Evolutionary conservation across 2,329 filamentous ascomycete species (phyloP).

Genomic region (Chaetomium strumarium): DNA sequence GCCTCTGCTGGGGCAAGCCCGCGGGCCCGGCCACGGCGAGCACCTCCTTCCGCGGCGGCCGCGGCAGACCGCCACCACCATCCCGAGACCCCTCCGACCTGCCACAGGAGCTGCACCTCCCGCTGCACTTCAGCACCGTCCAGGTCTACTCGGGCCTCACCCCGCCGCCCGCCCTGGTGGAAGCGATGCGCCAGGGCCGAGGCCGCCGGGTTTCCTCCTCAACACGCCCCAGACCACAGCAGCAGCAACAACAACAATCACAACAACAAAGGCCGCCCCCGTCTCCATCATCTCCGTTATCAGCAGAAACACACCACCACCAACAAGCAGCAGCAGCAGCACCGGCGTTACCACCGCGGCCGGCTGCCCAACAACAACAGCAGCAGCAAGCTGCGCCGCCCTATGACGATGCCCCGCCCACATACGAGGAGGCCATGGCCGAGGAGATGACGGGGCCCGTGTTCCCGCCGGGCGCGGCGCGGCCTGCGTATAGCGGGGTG

Average conservation of each 20-base stretch:
- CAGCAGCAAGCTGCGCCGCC: slow-evolving; percentile 32
- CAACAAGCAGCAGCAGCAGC: neutral
- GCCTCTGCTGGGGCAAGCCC: slow-evolving; percentile 65
- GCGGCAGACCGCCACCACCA: slow-evolving; percentile 30
- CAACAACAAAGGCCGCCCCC: slow-evolving; percentile 23
- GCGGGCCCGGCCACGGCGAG: slow-evolving; percentile 24
- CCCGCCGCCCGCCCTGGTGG: slow-evolving; percentile 69
- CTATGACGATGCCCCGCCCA: slow-evolving; percentile 79
- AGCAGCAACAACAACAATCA: neutral
- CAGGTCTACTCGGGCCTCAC: slow-evolving; percentile 83
- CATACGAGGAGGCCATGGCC: slow-evolving; percentile 89
- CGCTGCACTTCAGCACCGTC: slow-evolving; percentile 66
- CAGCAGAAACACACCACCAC: too few relatives aligned
- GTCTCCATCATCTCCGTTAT: neutral
- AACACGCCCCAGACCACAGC: neutral
- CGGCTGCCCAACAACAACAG: slow-evolving; percentile 15
- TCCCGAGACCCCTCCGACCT: slow-evolving; percentile 26
- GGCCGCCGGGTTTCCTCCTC: neutral
- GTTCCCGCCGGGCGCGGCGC: slow-evolving; percentile 52
- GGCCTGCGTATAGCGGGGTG: slow-evolving; percentile 62
- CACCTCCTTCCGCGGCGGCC: slow-evolving; percentile 20
- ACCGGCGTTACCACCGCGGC: neutral
- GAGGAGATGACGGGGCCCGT: slow-evolving; percentile 65
- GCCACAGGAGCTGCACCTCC: slow-evolving; percentile 71
- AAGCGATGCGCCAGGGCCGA: slow-evolving; percentile 42